These are phyloP conservation scores for Ilyonectria destructans DNA, from an alignment of 2,329 filamentous ascomycete species.

Conservation along the genomic window DNA sequence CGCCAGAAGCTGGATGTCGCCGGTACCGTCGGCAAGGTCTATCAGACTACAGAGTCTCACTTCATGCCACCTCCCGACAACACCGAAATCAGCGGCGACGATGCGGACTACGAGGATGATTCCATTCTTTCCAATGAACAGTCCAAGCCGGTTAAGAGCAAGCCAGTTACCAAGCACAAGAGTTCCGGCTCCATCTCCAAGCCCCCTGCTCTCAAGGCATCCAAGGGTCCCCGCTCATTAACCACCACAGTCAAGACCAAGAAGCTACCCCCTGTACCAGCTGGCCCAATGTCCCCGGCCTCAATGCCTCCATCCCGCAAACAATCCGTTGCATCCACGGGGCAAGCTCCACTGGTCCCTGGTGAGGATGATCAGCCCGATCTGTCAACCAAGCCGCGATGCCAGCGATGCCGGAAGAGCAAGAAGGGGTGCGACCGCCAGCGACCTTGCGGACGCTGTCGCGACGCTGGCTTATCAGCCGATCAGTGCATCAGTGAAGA, in stretches of 20 bases:
- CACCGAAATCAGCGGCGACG: conserved; percentile 55
- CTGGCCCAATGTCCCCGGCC: conserved; percentile 72
- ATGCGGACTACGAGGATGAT: conserved; percentile 54
- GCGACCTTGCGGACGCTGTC: conserved; percentile 94
- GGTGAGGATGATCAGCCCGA: conserved; percentile 93
- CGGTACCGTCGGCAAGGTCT: conserved; percentile 63
- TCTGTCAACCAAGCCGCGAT: conserved; percentile 94
- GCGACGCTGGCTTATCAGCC: conserved; percentile 92
- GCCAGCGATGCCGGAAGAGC: conserved; percentile 98
- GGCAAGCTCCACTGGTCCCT: conserved; percentile 64
- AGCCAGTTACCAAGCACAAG: conserved; percentile 60
- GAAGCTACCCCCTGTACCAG: conserved; percentile 61
- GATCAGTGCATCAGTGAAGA: conserved; percentile 98
- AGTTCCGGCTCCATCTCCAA: conserved; percentile 52
- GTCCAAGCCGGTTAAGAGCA: conserved; percentile 58
- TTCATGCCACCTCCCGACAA: conserved; percentile 69
- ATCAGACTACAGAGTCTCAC: conserved; percentile 68
- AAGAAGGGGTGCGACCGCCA: conserved; percentile 99
- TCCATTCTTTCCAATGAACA: conserved; percentile 58
- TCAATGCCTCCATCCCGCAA: conserved; percentile 84
- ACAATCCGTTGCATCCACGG: conserved; percentile 77
- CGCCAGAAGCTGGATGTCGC: conserved; percentile 70
- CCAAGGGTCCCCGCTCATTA: conserved; percentile 60
- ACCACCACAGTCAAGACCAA: conserved; percentile 64
- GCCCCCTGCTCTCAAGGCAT: conserved; percentile 57